A percentile compares a stretch with the other conserved stretches of the same genome.
These are phyloP conservation scores for Aspergillus sparsus DNA, from an alignment of 495 filamentous ascomycete genomes.

Conservation along the genomic window DNA sequence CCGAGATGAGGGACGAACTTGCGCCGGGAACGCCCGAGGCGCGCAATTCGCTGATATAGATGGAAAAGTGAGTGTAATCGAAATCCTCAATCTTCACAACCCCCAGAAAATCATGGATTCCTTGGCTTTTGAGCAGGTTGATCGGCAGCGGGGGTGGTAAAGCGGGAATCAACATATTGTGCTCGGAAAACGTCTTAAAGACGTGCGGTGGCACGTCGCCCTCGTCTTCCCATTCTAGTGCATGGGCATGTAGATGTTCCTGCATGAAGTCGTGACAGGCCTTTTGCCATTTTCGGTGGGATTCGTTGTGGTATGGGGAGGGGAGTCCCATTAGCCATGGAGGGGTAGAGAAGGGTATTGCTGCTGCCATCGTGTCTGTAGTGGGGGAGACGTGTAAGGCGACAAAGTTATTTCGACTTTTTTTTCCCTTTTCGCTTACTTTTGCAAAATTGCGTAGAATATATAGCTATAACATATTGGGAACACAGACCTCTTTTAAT, in stretches of 20 bases:
- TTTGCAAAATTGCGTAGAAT: too few species aligned
- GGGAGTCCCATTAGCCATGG: not conserved
- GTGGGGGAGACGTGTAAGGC: too few species aligned
- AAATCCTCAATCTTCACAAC: not conserved
- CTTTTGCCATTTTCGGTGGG: not conserved
- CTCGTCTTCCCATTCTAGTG: not conserved
- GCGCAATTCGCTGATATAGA: not conserved
- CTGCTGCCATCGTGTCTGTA: too few species aligned
- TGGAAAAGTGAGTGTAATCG: not conserved
- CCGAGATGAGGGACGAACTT: not conserved
- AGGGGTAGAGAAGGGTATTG: not conserved
- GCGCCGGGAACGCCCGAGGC: not conserved
- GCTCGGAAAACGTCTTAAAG: slow-evolving; percentile 1
- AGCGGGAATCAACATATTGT: slow-evolving; percentile 5
- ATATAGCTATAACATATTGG: too few species aligned
- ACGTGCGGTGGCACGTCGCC: not conserved
- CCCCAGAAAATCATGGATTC: not conserved
- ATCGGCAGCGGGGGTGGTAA: not conserved
- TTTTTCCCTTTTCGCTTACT: too few species aligned
- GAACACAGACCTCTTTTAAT: too few species aligned
- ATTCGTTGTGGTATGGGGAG: not conserved
- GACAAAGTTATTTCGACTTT: too few species aligned
- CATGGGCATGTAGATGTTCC: not conserved
- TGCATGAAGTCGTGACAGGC: not conserved
- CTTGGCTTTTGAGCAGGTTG: not conserved